phyloP scores from a whole-genome alignment of 495 filamentous ascomycete genomes.

The Xylaria curta region DNA sequence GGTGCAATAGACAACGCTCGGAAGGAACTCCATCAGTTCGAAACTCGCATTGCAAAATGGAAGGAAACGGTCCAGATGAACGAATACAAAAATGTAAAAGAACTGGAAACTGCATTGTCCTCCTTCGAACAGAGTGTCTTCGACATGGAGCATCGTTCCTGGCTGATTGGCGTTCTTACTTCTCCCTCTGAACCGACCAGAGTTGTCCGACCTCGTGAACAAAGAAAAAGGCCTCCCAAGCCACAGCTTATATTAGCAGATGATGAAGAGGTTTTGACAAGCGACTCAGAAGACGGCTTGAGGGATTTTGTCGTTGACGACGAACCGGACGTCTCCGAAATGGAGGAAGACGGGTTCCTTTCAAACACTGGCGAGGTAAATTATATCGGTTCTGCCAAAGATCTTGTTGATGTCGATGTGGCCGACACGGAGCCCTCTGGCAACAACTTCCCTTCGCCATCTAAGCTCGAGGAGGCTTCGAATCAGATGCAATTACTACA shows the following conservation, averaged over 20 bases:
- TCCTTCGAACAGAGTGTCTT: conserved; percentile 68
- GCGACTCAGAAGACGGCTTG: conserved; percentile 55
- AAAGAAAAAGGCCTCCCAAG: conserved; percentile 31
- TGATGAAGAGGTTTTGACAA: conserved; percentile 54
- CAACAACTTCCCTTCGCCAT: not conserved
- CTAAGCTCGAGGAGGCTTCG: not conserved
- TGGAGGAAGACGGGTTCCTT: not conserved
- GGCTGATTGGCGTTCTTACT: conserved; percentile 61
- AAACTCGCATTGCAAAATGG: conserved; percentile 57
- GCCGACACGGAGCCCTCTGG: not conserved
- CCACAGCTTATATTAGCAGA: conserved; percentile 29
- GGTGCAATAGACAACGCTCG: conserved; percentile 32
- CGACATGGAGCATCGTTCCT: conserved; percentile 59
- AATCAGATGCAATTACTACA: not conserved
- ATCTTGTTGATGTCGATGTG: not conserved
- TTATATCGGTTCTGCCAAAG: not conserved
- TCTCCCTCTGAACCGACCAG: conserved; percentile 58
- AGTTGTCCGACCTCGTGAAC: conserved; percentile 38
- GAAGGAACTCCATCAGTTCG: conserved; percentile 36
- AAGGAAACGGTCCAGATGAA: conserved; percentile 55
- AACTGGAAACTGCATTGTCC: conserved; percentile 59
- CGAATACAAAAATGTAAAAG: conserved; percentile 54
- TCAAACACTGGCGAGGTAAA: not conserved
- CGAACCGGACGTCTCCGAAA: conserved; percentile 6
- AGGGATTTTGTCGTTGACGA: conserved; percentile 50